Evolutionary conservation across 1,284 basidiomycete species (phyloP).

Genomic region (Meira nashicola): DNA sequence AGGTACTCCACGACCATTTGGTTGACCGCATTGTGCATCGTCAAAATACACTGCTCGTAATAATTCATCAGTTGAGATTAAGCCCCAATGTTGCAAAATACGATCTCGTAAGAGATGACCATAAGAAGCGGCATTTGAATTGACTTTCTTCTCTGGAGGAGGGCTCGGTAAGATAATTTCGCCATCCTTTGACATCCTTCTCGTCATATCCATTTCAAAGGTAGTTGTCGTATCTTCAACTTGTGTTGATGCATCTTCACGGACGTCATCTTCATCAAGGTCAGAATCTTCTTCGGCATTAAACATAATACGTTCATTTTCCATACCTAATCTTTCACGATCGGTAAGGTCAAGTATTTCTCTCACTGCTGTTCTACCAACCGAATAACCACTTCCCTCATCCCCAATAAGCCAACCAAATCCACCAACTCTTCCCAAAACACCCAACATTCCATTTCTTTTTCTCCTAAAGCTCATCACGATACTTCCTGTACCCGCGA

Average conservation of each 20-base stretch:
- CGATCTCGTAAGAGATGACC: constrained; percentile 21
- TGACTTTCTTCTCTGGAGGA: not conserved
- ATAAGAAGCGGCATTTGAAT: not conserved
- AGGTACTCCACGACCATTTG: not conserved
- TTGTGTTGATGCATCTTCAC: constrained; percentile 7
- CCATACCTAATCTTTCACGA: constrained; percentile 14
- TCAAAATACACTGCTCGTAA: constrained; percentile 22
- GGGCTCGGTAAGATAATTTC: not conserved
- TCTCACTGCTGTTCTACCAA: constrained; percentile 29
- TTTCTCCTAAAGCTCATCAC: constrained; percentile 24
- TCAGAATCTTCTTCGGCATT: not conserved
- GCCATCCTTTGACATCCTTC: not conserved
- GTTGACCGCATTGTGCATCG: not conserved
- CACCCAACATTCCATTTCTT: constrained; percentile 12
- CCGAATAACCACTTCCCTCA: constrained; percentile 30
- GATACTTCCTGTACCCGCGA: constrained; percentile 38
- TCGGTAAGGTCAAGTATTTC: constrained; percentile 22
- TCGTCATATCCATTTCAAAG: constrained; percentile 1
- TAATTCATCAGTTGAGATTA: constrained; percentile 23
- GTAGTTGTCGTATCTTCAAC: not conserved
- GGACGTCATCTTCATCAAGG: constrained; percentile 13
- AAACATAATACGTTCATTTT: not conserved
- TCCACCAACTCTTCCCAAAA: constrained; percentile 22
- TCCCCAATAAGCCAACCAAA: constrained; percentile 40
- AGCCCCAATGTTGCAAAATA: constrained; percentile 20